Evolutionary conservation across 805 yeast species (phyloP), one percentile per base, ranked within the genome.

Genomic region (Saturnispora kantuleensis): DNA sequence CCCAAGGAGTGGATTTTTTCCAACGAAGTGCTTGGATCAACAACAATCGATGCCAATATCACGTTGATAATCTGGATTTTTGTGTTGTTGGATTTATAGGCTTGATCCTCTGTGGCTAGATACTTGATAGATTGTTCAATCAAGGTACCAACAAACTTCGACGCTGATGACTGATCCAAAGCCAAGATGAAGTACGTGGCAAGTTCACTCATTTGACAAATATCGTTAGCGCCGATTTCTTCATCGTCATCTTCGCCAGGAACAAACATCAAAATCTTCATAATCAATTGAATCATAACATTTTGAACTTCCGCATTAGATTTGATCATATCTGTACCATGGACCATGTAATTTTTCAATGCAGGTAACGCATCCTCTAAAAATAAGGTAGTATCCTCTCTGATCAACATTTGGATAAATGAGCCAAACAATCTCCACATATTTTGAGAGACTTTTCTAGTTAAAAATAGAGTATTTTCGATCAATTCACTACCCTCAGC

Each of bases 401-500:
- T 51, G 42, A 58, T 45, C 21, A 64, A 47, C 8, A 60, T 54
- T 16, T 47, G 48, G 31, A 67, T 67, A 60, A 84, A 62, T 38
- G 67, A 58, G 42, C 71, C 76, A 52, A 87, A 79, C 39, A 81
- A 63, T 44, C 70, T 69, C 96, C 97, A 90, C 69, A 88, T 78
- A 30, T 69, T 63, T 6, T 84, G 83, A 2, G 87, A 76, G 15
- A 84, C 75, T 13, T 60, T 54, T 58, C 84, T 72, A 8, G 78
- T 63, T 46, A 79, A 60, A 58, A 82, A 84, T 15, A 88, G 73
- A 43, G 84, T 76, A 53, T 79, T 80, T 53, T 83, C 90, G 46
- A 85, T 77, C 55, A 93, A 70, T 53, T 87, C 95, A 50, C 87
- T 77, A 38, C 79, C 74, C 60, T 93, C 97, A 28, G 84, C 76